Base-by-base conservation (phyloP, 2,329 filamentous ascomycete species). In the Calonectria crousiana region DNA sequence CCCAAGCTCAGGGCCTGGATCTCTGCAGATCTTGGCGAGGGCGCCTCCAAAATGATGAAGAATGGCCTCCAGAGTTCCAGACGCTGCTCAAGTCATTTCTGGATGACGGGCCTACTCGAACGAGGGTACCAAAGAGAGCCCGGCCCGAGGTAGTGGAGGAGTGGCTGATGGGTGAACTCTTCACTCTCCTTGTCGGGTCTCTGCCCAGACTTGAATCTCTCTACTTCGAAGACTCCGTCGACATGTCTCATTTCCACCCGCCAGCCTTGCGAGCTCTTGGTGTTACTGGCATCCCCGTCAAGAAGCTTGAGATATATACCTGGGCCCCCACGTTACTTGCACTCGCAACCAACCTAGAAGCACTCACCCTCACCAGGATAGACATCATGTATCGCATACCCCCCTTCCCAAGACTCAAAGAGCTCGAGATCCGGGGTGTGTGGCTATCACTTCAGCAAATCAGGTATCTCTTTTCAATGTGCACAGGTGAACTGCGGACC, bases 31-130 rank as follows among this genome's bases (percentile, higher is more conserved):
- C 32, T 11, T 62, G 56, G 56, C 41, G 56, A 62, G 23, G 30
- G n/a, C 64, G 64, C 9, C 10, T 67, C 10, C 30, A 38, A 16
- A 26, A 52, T 4, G 47, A 53, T 32, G 30, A 38, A 5, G 64
- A 67, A 38, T 53, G 47, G 64, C 64, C 64, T 26, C 64, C 64
- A 8, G 64, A 67, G 30, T 67, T 67, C 11, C 32, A 52, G 28
- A 53, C 47, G 14, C 32, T 67, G 6, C 34, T 67, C 16, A 30
- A 38, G 34, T 38, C 64, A 5, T 67, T 67, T 28, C 32, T 67
- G 23, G 47, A 67, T 13, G 64, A 67, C 28, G 16, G n/a, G 32
- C n/a, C 44, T 23, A 18, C 32, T n/a, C 64, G 64, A 26, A 26
- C 18, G 64, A 52, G 47, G 23, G 8, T 49, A 26, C 64, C 64